Evolutionary conservation across 768 basidiomycete genomes (phyloP), one percentile per base, ranked within the genome.

Genomic region (Amanita polypyramis): DNA sequence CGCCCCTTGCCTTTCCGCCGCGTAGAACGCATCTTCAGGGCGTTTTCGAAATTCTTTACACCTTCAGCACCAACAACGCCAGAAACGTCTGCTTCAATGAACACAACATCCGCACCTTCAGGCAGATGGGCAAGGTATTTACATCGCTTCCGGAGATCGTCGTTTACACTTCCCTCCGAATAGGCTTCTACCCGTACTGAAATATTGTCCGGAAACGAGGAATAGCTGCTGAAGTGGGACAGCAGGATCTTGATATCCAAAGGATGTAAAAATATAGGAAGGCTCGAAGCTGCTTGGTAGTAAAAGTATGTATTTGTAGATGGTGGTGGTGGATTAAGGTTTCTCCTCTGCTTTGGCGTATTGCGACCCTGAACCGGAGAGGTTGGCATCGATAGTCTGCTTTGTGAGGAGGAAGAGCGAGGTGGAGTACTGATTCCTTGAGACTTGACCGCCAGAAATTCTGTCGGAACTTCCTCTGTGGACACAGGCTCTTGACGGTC

Each of bases 61-160:
- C 84, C 82, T 9, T 83, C 82, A 11, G 60, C 58, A 25, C 90
- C 85, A 15, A 97, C 87, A 30, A 94, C 85, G 5, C 70, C 71
- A 49, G 75, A 71, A 14, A 98, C 68, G 59, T 95, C 85, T 6
- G 90, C 80, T 64, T 99, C 94, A 46, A 97, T 70, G 64, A 97
- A 97, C 19, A 92, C 84, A 38, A 97, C 90, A 58, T 98, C 94
- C 32, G 90, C 83, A 37, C 89, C 83, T 49, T 90, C 83, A 1
- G 94, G 89, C 56, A 97, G 73, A 63, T 98, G 94, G 3, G 80
- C 80, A 52, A 99, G 82, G 63, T 97, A 98, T 61, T 94, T 95
- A 72, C 91, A 97, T 27, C 94, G 82, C 64, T 91, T 88, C 41
- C 94, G 82, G 21, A 99, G 70, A 51, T 96, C 93, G 51, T 94